phyloP scores from a whole-genome alignment of 805 yeast species.

The Candida succiphila region DNA sequence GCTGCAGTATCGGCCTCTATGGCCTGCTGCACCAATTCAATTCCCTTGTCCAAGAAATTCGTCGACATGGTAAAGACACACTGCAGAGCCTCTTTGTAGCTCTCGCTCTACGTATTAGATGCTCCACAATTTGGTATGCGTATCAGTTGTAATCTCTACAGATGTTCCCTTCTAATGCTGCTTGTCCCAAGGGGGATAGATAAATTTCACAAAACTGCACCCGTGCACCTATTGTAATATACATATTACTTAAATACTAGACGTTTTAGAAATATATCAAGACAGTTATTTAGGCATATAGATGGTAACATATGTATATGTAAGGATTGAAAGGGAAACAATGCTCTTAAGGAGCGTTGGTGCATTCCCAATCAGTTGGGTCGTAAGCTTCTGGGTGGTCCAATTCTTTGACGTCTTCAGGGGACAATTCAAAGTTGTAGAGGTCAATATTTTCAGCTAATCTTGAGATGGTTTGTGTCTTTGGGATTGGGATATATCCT shows the following conservation, averaged over 20 bases:
- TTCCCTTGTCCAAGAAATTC: conserved; percentile 85
- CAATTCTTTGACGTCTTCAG: conserved; percentile 28
- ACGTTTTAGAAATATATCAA: too few species aligned
- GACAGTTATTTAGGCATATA: not conserved
- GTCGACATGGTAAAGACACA: conserved; percentile 22
- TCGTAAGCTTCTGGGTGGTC: conserved; percentile 50
- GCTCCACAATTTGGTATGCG: too few species aligned
- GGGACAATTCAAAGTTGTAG: conserved; percentile 34
- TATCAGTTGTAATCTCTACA: too few species aligned
- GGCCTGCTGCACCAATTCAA: conserved; percentile 87
- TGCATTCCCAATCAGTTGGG: conserved; percentile 63
- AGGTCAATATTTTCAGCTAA: conserved; percentile 46
- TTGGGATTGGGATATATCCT: conserved; percentile 65
- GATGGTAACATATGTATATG: too few species aligned
- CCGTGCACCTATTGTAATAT: too few species aligned
- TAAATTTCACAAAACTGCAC: too few species aligned
- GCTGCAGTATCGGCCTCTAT: conserved; percentile 90
- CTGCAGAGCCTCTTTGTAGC: too few species aligned
- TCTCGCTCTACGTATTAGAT: too few species aligned
- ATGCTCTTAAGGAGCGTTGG: conserved; percentile 1
- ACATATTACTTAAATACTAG: too few species aligned
- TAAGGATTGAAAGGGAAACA: too few species aligned
- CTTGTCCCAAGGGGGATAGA: too few species aligned
- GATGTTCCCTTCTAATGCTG: too few species aligned
- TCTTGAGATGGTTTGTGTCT: conserved; percentile 45